A percentile compares a stretch with the other conserved stretches of the same genome.
Evolutionary conservation across 805 yeast species (phyloP).

Genomic region (Saturnispora galanensis): DNA sequence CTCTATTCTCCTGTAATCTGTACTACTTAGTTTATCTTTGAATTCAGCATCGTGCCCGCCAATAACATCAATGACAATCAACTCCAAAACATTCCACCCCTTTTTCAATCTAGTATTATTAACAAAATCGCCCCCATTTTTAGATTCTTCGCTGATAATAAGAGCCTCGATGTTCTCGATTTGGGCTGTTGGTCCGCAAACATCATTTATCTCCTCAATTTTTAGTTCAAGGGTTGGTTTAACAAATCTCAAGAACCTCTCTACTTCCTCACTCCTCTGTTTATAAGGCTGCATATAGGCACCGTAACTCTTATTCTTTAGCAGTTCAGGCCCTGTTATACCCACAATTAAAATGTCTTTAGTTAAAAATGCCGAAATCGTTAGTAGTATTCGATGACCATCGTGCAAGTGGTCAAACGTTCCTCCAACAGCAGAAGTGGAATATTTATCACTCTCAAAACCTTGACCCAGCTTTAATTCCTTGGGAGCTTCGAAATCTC

Average conservation of each 20-base stretch:
- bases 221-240: slow-evolving; percentile 40
- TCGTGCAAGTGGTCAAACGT: slow-evolving; percentile 95
- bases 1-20: slow-evolving; percentile 51
- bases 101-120: slow-evolving; percentile 53
- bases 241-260: slow-evolving; percentile 37
- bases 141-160: slow-evolving; percentile 73
- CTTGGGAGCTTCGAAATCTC: no score
- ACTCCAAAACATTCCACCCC: slow-evolving; percentile 40
- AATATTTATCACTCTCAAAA: not conserved
- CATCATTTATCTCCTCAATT: slow-evolving; percentile 61
- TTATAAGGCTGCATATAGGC: slow-evolving; percentile 54
- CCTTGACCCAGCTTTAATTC: not conserved
- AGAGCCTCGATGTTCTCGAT: slow-evolving; percentile 66
- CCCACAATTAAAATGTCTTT: slow-evolving; percentile 58
- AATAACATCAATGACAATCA: slow-evolving; percentile 51
- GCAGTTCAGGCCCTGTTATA: slow-evolving; percentile 64
- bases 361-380: slow-evolving; percentile 60
- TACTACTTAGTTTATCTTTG: slow-evolving; percentile 75
- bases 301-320: slow-evolving; percentile 64
- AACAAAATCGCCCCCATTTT: slow-evolving; percentile 61
- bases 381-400: slow-evolving; percentile 82
- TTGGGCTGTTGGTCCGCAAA: slow-evolving; percentile 90
- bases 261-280: slow-evolving; percentile 37
- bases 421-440: slow-evolving; percentile 68
- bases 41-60: slow-evolving; percentile 46